These are phyloP conservation scores for Ophiostoma quercus DNA, from an alignment of 2,329 filamentous ascomycete species.

Conservation along the genomic window DNA sequence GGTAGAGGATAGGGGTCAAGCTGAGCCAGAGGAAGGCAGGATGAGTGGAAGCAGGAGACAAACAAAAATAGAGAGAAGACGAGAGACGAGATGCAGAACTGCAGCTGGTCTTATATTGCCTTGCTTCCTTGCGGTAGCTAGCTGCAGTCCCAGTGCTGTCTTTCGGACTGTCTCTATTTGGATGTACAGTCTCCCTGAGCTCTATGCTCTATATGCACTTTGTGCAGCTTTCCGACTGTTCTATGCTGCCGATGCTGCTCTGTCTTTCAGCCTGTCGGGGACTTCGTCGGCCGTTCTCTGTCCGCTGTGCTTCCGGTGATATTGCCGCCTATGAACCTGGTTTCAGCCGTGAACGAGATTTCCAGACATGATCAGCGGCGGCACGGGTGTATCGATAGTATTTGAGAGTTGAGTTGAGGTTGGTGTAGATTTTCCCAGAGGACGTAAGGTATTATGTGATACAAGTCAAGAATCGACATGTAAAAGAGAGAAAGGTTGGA, in stretches of 20 bases:
- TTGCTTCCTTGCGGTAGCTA: neutral
- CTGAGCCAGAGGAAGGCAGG: neutral
- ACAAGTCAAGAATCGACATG: neutral
- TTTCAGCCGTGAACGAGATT: conserved; percentile 8
- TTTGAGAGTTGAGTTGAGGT: neutral
- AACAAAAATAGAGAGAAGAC: neutral
- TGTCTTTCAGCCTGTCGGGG: conserved; percentile 9
- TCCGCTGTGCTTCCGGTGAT: neutral
- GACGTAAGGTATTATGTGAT: neutral
- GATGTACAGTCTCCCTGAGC: neutral
- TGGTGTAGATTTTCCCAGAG: neutral
- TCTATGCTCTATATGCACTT: neutral
- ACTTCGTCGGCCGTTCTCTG: neutral
- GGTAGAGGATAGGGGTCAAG: neutral
- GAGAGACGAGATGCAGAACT: conserved; percentile 7
- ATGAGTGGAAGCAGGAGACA: neutral
- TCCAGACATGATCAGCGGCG: conserved; percentile 11
- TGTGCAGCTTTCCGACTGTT: neutral
- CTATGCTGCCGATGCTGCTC: neutral
- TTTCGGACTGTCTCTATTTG: neutral
- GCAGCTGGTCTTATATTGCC: conserved; percentile 2
- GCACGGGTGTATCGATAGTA: conserved; percentile 5
- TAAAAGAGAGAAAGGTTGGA: neutral
- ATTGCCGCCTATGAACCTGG: conserved; percentile 7
- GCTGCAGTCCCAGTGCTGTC: neutral